Conservation (phyloP, 2,329 filamentous ascomycete species). For the Cadophora gregata region DNA sequence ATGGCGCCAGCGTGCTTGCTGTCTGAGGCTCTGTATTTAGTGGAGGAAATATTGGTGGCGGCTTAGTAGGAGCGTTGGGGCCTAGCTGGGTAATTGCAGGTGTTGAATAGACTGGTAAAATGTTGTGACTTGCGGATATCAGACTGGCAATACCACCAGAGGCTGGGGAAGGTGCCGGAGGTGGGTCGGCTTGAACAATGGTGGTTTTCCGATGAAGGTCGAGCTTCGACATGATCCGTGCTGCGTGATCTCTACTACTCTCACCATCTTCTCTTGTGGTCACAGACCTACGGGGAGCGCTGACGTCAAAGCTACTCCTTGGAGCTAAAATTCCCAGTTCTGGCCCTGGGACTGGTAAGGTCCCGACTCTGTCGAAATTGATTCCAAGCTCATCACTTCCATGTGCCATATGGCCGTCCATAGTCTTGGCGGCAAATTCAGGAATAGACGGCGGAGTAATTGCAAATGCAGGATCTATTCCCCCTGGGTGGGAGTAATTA, state of each 20-base stretch:
- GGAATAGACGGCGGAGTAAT: conserved; percentile 87
- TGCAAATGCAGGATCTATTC: conserved; percentile 80
- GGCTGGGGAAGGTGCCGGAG: conserved; percentile 49
- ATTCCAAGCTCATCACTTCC: conserved; percentile 53
- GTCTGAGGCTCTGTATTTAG: conserved; percentile 52
- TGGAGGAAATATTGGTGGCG: conserved; percentile 45
- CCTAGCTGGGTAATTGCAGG: conserved; percentile 41
- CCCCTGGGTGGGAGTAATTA: conserved; percentile 49
- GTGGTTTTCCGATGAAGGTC: conserved; percentile 85
- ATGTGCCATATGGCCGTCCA: conserved; percentile 64
- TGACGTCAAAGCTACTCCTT: conserved; percentile 77
- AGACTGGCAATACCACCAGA: conserved; percentile 79
- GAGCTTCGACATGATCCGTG: conserved; percentile 90
- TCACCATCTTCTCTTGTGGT: conserved; percentile 73
- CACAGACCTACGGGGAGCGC: conserved; percentile 54
- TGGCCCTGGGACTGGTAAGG: conserved; percentile 67
- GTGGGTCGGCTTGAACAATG: conserved; percentile 49
- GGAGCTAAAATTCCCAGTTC: conserved; percentile 54
- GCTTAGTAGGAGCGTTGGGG: conserved; percentile 42
- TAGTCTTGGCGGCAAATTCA: conserved; percentile 84
- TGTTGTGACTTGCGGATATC: conserved; percentile 82
- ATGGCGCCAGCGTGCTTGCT: conserved; percentile 75
- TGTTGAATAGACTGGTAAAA: conserved; percentile 69
- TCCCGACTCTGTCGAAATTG: conserved; percentile 65
- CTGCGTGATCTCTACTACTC: conserved; percentile 78